Evolutionary conservation across 75 land plant genomes (phyloP).

Genomic region (Cupressus sempervirens): DNA sequence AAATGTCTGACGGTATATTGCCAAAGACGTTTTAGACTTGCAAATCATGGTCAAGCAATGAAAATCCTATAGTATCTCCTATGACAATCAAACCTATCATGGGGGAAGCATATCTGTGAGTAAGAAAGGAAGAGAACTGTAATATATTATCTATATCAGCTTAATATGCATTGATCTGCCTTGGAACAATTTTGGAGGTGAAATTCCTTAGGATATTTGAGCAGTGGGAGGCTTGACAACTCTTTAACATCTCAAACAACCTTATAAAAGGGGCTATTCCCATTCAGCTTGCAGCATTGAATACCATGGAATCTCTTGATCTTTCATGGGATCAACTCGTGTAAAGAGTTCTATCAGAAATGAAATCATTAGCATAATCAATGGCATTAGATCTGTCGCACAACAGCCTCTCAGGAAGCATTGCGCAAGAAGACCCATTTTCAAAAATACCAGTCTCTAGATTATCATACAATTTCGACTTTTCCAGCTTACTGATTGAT

Average conservation of each 20-base stretch:
- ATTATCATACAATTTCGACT: slow-evolving; percentile 11
- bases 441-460: slow-evolving; percentile 1
- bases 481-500: slow-evolving; percentile 43
- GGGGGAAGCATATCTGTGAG: slow-evolving; percentile 5
- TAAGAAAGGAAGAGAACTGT: not conserved
- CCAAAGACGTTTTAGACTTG: slow-evolving; percentile 1
- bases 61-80: not conserved
- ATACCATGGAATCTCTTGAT: slow-evolving; percentile 12
- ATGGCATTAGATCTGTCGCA: slow-evolving; percentile 10
- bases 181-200: slow-evolving; percentile 14
- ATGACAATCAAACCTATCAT: not conserved
- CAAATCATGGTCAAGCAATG: not conserved
- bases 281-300: not conserved
- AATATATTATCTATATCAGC: not conserved
- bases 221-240: not conserved
- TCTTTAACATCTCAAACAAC: slow-evolving; percentile 16
- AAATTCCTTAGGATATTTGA: slow-evolving; percentile 17
- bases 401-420: slow-evolving; percentile 18
- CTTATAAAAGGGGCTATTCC: slow-evolving; percentile 18
- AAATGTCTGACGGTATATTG: slow-evolving; percentile 34
- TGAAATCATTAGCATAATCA: slow-evolving; percentile 15
- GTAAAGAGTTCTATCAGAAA: slow-evolving; percentile 7
- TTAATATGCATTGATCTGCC: slow-evolving; percentile 15
- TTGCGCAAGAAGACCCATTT: slow-evolving; percentile 16
- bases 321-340: slow-evolving; percentile 17